Percentiles rank a stretch among this genome's conserved stretches.
Conservation (phyloP, 2,329 filamentous ascomycete genomes). For the Phaeomoniella chlamydospora region DNA sequence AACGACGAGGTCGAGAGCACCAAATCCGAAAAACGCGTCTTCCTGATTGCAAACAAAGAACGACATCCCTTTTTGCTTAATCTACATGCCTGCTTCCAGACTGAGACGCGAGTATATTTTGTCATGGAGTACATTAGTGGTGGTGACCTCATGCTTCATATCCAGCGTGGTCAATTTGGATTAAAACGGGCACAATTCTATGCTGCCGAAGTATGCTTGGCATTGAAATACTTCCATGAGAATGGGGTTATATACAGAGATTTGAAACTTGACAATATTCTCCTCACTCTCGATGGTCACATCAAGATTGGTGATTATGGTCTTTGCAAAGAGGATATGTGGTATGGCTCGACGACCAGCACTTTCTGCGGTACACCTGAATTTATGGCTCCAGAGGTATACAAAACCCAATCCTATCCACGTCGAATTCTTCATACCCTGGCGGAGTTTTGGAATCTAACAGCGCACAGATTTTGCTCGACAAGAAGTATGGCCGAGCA, state of each 20-base stretch:
- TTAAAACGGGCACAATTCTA: conserved; percentile 98
- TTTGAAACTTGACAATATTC: conserved; percentile 73
- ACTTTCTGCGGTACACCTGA: conserved; percentile 99
- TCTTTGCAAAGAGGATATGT: conserved; percentile 99
- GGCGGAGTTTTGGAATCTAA: no score
- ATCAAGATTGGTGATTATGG: conserved; percentile 99
- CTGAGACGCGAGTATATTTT: conserved; percentile 95
- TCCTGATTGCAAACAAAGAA: conserved; percentile 93
- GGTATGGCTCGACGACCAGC: conserved; percentile 91
- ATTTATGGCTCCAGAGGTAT: conserved; percentile 98
- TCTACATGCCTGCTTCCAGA: conserved; percentile 96
- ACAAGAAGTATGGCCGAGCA: conserved; percentile 95
- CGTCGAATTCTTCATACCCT: conserved; percentile 1
- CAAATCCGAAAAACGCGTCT: conserved; percentile 92
- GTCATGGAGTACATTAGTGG: conserved; percentile 99
- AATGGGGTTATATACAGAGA: conserved; percentile 95
- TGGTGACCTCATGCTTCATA: conserved; percentile 97
- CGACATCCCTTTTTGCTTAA: conserved; percentile 91
- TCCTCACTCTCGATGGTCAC: conserved; percentile 86
- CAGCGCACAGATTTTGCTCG: conserved; percentile 61
- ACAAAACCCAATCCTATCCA: neutral
- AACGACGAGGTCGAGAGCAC: conserved; percentile 98
- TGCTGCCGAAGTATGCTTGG: conserved; percentile 90
- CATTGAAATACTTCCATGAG: conserved; percentile 97
- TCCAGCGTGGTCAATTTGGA: conserved; percentile 90